These are phyloP conservation scores for Spongiforma sp. DNA, from an alignment of 1,284 basidiomycete species.

Conservation along the genomic window DNA sequence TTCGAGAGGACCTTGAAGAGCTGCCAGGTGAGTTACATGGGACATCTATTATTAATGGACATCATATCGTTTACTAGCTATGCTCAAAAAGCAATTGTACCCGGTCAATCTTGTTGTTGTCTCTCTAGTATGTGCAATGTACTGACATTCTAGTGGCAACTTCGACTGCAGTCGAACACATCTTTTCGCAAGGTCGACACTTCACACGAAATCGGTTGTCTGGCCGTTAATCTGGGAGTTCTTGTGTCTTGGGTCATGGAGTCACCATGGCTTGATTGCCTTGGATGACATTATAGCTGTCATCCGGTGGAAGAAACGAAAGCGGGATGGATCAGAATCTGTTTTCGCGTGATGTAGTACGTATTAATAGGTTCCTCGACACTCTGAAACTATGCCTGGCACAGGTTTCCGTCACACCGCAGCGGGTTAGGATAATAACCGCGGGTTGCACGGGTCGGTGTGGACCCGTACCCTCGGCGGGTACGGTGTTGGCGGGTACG, in stretches of 20 bases:
- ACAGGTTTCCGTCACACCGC: background rate
- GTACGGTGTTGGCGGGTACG: constrained; percentile 3
- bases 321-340: background rate
- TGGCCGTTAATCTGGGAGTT: background rate
- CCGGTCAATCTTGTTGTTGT: too few species aligned
- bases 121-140: too few species aligned
- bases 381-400: background rate
- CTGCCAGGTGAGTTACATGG: too few species aligned
- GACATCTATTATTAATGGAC: too few species aligned
- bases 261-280: background rate
- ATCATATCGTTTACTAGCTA: too few species aligned
- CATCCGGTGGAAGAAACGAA: background rate
- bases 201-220: background rate
- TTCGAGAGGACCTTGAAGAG: too few species aligned
- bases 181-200: background rate
- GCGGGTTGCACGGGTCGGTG: constrained; percentile 7
- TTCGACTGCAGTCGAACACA: too few species aligned
- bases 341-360: background rate
- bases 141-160: too few species aligned
- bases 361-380: background rate
- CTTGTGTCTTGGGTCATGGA: constrained; percentile 1
- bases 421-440: background rate
- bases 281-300: background rate
- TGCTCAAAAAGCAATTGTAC: too few species aligned
- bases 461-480: constrained; percentile 4